Evolutionary conservation across 208 protist genomes (phyloP).

Genomic region (Trichomonas tenax): DNA sequence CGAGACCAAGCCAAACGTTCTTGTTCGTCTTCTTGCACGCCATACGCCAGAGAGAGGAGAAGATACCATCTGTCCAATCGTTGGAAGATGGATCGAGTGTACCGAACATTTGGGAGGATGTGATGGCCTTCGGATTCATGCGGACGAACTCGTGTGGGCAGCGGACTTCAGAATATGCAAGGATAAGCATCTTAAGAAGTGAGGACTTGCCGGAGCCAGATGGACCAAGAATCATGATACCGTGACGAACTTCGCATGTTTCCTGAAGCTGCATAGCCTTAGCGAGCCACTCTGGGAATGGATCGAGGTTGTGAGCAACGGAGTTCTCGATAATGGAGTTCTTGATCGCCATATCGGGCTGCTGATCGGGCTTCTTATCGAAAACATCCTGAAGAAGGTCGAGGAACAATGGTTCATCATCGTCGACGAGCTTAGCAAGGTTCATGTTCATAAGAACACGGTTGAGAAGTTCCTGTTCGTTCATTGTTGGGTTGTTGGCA

Average conservation of each 20-base stretch:
- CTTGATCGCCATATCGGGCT: conserved; percentile 39
- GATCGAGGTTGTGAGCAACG: conserved; percentile 35
- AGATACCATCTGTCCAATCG: conserved; percentile 94
- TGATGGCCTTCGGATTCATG: conserved; percentile 68
- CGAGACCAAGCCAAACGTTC: conserved; percentile 70
- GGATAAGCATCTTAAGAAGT: conserved; percentile 23
- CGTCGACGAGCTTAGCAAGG: conserved; percentile 82
- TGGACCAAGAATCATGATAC: conserved; percentile 58
- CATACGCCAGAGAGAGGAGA: conserved; percentile 70
- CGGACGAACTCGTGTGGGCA: conserved; percentile 36
- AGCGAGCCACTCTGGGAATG: conserved; percentile 43
- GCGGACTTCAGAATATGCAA: conserved; percentile 25
- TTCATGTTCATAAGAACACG: conserved; percentile 88
- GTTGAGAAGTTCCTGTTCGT: conserved; percentile 77
- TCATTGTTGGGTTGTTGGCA: conserved; percentile 56
- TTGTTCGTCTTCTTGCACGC: conserved; percentile 40
- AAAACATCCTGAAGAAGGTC: conserved; percentile 72
- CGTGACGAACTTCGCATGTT: conserved; percentile 56
- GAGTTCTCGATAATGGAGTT: conserved; percentile 34
- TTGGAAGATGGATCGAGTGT: conserved; percentile 75
- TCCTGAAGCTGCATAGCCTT: conserved; percentile 67
- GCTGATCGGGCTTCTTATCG: conserved; percentile 39
- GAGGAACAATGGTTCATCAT: conserved; percentile 87
- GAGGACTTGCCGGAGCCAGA: conserved; percentile 55
- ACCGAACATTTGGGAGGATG: conserved; percentile 63